A percentile compares a stretch with the other conserved stretches of the same genome.
Evolutionary conservation across 768 basidiomycete genomes (phyloP).

Genomic region (Tephrocybe sp.): DNA sequence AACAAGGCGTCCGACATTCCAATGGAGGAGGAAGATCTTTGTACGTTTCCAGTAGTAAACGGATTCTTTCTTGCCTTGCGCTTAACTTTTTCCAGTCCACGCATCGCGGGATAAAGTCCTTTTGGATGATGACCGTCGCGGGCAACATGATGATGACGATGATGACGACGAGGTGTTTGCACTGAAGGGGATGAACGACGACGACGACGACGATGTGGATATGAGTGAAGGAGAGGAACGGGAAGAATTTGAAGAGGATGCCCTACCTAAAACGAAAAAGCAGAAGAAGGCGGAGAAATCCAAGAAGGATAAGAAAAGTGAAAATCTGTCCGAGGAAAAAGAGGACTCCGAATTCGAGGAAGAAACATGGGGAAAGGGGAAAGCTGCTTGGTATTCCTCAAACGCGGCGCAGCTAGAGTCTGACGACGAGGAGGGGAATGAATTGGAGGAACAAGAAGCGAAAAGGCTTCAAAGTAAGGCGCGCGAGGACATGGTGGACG

Average conservation of each 20-base stretch:
- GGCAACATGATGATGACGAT: constrained; percentile 46
- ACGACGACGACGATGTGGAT: constrained; percentile 37
- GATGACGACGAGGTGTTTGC: constrained; percentile 52
- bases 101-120: constrained; percentile 72
- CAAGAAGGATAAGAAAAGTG: constrained; percentile 22
- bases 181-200: constrained; percentile 54
- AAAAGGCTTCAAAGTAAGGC: constrained; percentile 73
- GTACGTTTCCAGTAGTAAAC: constrained; percentile 38
- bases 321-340: constrained; percentile 23
- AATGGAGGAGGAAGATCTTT: constrained; percentile 76
- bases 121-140: constrained; percentile 55
- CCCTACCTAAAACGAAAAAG: constrained; percentile 12
- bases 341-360: constrained; percentile 38
- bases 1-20: constrained; percentile 65
- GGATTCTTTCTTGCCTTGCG: not conserved
- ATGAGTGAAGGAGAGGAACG: constrained; percentile 39
- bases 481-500: constrained; percentile 66
- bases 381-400: constrained; percentile 82
- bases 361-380: constrained; percentile 81
- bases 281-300: constrained; percentile 12
- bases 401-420: constrained; percentile 79
- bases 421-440: constrained; percentile 86
- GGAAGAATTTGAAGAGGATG: constrained; percentile 18
- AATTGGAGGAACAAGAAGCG: constrained; percentile 87
- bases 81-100: constrained; percentile 51